Evolutionary conservation across 257 asterid genomes (phyloP), one percentile per base, ranked within the genome.

Genomic region (Rehmannia glutinosa): DNA sequence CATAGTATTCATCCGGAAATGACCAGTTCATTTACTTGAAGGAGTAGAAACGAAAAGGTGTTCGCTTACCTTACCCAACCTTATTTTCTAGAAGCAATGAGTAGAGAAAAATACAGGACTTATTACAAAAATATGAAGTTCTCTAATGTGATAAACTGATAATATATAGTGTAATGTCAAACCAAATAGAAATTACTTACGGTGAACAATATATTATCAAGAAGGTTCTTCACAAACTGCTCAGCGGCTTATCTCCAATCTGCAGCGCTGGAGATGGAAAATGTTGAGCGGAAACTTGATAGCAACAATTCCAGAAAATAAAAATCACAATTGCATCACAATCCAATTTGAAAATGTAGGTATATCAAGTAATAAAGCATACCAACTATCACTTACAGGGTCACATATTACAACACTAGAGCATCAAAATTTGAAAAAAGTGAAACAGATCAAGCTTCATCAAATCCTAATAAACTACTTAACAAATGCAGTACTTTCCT

Each of bases 191-290:
- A 25, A 9, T 61, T 52, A 86, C 96, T 73, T 77, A 91, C 96
- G 83, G 49, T 91, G 96, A 72, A 91, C 98, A 69, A 89, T 77
- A 91, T 82, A 81, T 82, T 86, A 62, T 89, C 87, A 15, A 96
- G 95, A 73, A 85, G 89, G 73, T 87, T 82, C 86, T 78, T 87
- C 76, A 87, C 96, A 79, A 91, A 85, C 74, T 85, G 96, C 62
- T 86, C 86, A 41, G 84, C 98, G 0, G 90, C 96, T 72, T 89
- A 91, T 80, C 87, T 89, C 98, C 98, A 91, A 87, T 91, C 96
- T 41, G 89, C 86, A 64, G 98, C 79, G 73, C 96, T 91, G 88
- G 47, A 55, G 2, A 74, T 36, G 43, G 38, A 64, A 63, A 61
- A 66, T 41, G 53, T 36, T 77, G 53, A 70, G 58, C 47, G 51